phyloP scores from a whole-genome alignment of 768 basidiomycete genomes.

The Cubamyces sp. region DNA sequence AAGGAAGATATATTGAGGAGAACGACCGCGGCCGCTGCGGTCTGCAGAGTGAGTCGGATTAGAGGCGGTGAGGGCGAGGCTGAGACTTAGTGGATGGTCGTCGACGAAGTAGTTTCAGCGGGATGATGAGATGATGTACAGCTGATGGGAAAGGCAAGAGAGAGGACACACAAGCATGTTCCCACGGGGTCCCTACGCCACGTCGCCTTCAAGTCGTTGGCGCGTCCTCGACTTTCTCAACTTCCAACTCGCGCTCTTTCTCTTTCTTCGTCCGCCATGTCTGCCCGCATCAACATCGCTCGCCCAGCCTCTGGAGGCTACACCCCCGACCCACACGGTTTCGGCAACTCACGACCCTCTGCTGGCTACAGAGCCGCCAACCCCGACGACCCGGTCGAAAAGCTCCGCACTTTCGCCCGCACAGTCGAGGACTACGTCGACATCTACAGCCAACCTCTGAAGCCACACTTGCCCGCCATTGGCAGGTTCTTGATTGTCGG shows the following conservation, averaged over 20 bases:
- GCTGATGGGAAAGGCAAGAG: slow-evolving; percentile 19
- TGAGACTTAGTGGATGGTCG: slow-evolving; percentile 13
- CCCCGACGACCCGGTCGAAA: slow-evolving; percentile 82
- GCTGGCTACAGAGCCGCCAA: slow-evolving; percentile 78
- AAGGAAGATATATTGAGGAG: neutral
- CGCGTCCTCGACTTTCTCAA: slow-evolving; percentile 22
- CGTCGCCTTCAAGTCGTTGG: slow-evolving; percentile 30
- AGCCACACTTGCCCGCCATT: slow-evolving; percentile 91
- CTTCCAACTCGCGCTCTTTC: slow-evolving; percentile 27
- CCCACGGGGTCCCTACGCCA: slow-evolving; percentile 37
- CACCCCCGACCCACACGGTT: slow-evolving; percentile 77
- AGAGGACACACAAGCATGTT: slow-evolving; percentile 22
- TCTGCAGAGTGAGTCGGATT: neutral
- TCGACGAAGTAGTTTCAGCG: slow-evolving; percentile 5
- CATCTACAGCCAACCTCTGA: slow-evolving; percentile 89
- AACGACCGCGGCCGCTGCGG: neutral
- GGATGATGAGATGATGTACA: slow-evolving; percentile 25
- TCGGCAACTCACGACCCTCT: slow-evolving; percentile 71
- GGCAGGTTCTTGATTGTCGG: slow-evolving; percentile 97
- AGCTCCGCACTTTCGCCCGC: slow-evolving; percentile 68
- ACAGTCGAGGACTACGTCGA: slow-evolving; percentile 92
- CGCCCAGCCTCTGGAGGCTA: slow-evolving; percentile 60
- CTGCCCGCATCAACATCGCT: slow-evolving; percentile 81
- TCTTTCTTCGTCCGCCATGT: slow-evolving; percentile 49
- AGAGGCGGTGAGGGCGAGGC: slow-evolving; percentile 12